These are phyloP conservation scores for Lentinula lateritia DNA, from an alignment of 768 basidiomycete species.

Conservation along the genomic window DNA sequence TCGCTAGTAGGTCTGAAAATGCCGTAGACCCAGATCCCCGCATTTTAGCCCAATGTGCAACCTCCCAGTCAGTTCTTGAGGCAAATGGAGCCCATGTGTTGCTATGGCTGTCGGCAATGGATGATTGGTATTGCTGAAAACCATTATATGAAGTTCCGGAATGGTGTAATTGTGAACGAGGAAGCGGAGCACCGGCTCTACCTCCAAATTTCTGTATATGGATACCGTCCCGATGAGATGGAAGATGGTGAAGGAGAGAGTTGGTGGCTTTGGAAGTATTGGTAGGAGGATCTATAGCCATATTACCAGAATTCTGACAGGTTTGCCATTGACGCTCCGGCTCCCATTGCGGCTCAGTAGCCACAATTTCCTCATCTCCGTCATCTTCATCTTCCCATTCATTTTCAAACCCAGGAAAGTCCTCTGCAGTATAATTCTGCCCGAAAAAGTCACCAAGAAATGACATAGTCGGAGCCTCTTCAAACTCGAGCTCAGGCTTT, in stretches of 20 bases:
- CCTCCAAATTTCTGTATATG: not conserved
- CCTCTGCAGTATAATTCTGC: not conserved
- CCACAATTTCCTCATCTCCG: not conserved
- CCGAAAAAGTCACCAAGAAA: slow-evolving; percentile 9
- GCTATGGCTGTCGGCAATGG: not conserved
- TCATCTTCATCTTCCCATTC: not conserved
- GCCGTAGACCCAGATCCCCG: slow-evolving; percentile 13
- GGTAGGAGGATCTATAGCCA: not conserved
- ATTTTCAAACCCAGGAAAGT: not conserved
- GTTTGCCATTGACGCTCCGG: not conserved
- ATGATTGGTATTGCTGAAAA: not conserved
- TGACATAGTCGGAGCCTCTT: no score
- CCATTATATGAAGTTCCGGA: not conserved
- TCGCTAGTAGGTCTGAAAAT: slow-evolving; percentile 19
- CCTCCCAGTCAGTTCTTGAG: slow-evolving; percentile 4
- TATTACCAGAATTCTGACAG: not conserved
- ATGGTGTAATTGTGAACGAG: not conserved
- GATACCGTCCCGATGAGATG: not conserved
- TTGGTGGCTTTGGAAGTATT: not conserved
- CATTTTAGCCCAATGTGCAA: slow-evolving; percentile 24
- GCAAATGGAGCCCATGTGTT: no score
- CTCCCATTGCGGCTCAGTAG: not conserved
- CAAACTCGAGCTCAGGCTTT: no score
- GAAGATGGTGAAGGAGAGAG: not conserved
- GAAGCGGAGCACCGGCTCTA: not conserved